Base-by-base conservation (phyloP, 768 basidiomycete genomes). In the Mycena leptocephala region DNA sequence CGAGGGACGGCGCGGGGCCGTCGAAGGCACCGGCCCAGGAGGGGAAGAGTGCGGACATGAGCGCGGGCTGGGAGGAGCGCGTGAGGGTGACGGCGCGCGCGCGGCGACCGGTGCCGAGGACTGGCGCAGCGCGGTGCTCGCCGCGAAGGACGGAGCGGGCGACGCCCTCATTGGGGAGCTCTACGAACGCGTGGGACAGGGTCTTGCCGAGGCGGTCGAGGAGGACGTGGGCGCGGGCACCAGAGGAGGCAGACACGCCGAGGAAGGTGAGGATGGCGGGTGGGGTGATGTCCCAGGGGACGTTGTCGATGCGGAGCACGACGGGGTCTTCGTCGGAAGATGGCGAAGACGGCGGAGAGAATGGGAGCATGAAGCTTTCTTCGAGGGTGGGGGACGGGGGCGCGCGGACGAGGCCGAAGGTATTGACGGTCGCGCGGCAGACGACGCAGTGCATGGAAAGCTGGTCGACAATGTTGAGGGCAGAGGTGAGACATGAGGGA, bases 251-350 rank as follows among this genome's bases (percentile, higher is more conserved):
- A 22, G 93, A 93, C 73, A 94, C 93, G 78, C 90, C 92, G 69
- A 95, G 84, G 94, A 94, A 97, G 9, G 86, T 84, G 13, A 83
- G 84, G 66, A 96, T 94, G 69, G 91, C 92, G 24, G 91, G 89
- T 6, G 96, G 96, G 0, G 96, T 96, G 72, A 97, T 96, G 82
- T 97, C 96, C 95, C 95, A 96, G 63, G 96, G 96, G 68, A 96
- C 95, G 79, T 97, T 96, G 82, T 96, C 96, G 78, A 97, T 94
- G 30, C 96, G 88, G 55, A 97, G 88, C 16, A 96, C 95, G 35
- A 93, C 87, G 30, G 89, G 85, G 41, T 91, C 89, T 51, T 65
- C 76, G 62, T 74, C 77, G 18, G 37, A 24, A 8, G 65, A 48
- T 11, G 80, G 78, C 7, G 79, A 59, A 32, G 71, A 43, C 13